These are phyloP conservation scores for Intubia oerlemansii DNA, from an alignment of 2,329 filamentous ascomycete species.

Conservation along the genomic window DNA sequence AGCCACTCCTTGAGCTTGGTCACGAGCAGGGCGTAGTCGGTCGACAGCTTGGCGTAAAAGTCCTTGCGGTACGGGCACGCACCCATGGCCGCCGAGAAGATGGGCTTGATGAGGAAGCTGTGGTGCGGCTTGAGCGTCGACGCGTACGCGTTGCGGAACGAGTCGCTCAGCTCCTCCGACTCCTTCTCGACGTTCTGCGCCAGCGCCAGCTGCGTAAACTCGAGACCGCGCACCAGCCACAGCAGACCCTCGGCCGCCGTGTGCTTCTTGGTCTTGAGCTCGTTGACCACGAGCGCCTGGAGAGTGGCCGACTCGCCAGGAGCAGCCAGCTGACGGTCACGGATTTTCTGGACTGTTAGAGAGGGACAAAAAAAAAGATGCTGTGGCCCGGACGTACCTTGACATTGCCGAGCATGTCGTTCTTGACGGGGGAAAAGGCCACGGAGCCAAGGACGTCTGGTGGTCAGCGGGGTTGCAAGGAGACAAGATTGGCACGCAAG, in stretches of 20 bases:
- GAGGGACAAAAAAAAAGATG: background rate
- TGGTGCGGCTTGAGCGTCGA: slow-evolving; percentile 83
- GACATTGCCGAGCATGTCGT: slow-evolving; percentile 77
- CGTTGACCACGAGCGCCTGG: slow-evolving; percentile 67
- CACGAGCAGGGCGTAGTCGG: slow-evolving; percentile 39
- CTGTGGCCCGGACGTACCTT: slow-evolving; percentile 45
- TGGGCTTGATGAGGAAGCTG: slow-evolving; percentile 69
- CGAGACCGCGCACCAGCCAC: slow-evolving; percentile 78
- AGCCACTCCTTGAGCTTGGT: slow-evolving; percentile 51
- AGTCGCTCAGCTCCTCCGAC: slow-evolving; percentile 56
- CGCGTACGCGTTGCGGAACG: slow-evolving; percentile 72
- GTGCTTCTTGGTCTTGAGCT: slow-evolving; percentile 80
- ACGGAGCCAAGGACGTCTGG: slow-evolving; percentile 42
- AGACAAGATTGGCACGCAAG: no score
- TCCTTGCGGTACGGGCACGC: slow-evolving; percentile 84
- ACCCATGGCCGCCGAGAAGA: slow-evolving; percentile 85
- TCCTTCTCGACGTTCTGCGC: slow-evolving; percentile 50
- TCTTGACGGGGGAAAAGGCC: slow-evolving; percentile 81
- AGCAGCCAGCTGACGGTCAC: slow-evolving; percentile 57
- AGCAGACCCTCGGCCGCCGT: slow-evolving; percentile 71
- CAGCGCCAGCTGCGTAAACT: slow-evolving; percentile 79
- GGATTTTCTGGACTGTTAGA: slow-evolving; percentile 48
- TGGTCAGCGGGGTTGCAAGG: background rate
- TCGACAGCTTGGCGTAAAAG: slow-evolving; percentile 76
- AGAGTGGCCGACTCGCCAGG: slow-evolving; percentile 64